These are phyloP conservation scores for Lepidium campestre DNA, from an alignment of 441 rosid genomes.

Conservation along the genomic window DNA sequence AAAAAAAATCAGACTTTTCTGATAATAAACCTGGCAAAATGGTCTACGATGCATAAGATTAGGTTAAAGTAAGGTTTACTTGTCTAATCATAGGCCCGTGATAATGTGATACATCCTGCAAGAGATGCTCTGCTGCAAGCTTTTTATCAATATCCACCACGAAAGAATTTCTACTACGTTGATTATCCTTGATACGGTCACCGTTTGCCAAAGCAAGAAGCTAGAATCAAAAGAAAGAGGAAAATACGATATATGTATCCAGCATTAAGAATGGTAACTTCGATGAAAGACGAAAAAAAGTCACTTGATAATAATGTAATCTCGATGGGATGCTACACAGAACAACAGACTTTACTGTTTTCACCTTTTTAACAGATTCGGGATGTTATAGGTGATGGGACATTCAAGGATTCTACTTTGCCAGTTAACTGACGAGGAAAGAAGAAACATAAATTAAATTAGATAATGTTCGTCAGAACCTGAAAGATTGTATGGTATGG, in stretches of 20 bases:
- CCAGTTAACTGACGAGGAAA: slow-evolving; percentile 7
- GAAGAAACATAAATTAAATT: background rate
- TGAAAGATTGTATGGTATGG: slow-evolving; percentile 94
- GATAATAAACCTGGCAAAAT: background rate
- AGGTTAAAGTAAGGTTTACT: slow-evolving; percentile 32
- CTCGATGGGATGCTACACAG: slow-evolving; percentile 13
- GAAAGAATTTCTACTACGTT: slow-evolving; percentile 85
- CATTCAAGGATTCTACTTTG: slow-evolving; percentile 10
- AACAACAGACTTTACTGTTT: slow-evolving; percentile 1
- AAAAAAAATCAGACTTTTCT: background rate
- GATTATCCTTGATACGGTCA: slow-evolving; percentile 95
- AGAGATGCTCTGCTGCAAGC: slow-evolving; percentile 79
- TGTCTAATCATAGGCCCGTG: slow-evolving; percentile 85
- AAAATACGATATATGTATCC: background rate
- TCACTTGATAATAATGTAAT: background rate
- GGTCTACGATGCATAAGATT: slow-evolving; percentile 1
- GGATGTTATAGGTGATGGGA: slow-evolving; percentile 4
- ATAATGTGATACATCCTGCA: slow-evolving; percentile 59
- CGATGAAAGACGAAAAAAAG: slow-evolving; percentile 8
- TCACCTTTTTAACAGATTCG: slow-evolving; percentile 6
- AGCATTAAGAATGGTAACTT: background rate
- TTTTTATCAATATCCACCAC: slow-evolving; percentile 93
- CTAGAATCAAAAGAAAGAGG: slow-evolving; percentile 31
- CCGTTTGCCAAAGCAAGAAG: slow-evolving; percentile 97
- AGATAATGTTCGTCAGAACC: slow-evolving; percentile 37